Base-by-base conservation (phyloP, 257 asterid genomes). In the Solanum ossicruentum region DNA sequence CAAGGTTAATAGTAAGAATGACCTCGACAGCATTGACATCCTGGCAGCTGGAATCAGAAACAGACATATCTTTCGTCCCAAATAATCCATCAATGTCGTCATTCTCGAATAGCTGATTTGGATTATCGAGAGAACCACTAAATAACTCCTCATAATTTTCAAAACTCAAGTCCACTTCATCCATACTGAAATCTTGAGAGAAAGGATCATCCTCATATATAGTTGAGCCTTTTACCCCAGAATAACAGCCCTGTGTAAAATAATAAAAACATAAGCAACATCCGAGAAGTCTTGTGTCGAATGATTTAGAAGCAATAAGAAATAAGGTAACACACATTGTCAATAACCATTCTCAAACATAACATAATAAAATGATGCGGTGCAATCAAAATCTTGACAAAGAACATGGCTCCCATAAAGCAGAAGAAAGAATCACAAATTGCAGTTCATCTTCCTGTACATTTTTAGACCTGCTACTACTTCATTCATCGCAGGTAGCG, bases 111-210 rank as follows among this genome's bases (percentile, higher is more conserved):
- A 92, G 92, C 82, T 85, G 90, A 28, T 91, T 92, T 11, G 92
- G 91, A 86, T 92, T 72, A 80, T 89, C 89, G 66, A 92, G 90
- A 84, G 92, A 91, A 65, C 70, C 88, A 56, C 93, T 94, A 85
- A 93, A 91, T 61, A 96, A 86, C 80, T 93, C 98, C 57, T 94
- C 96, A 61, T 93, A 95, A 89, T 92, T 90, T 83, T 91, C 95
- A 84, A 93, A 88, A 52, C 89, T 90, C 23, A 93, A 73, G 88
- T 93, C 97, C 84, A 90, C 91, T 85, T 93, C 98, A 84, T 93
- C 97, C 91, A 93, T 88, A 84, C 84, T 89, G 83, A 90, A 90
- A 86, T 89, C 92, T 80, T 89, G 95, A 84, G 86, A 89, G 86
- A 95, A 89, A 66, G 85, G 84, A 82, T 90, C 89, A 79, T 90